These are phyloP conservation scores for Mortierella sp. DNA, from an alignment of 371 early-diverging fungal genomes.

Conservation along the genomic window DNA sequence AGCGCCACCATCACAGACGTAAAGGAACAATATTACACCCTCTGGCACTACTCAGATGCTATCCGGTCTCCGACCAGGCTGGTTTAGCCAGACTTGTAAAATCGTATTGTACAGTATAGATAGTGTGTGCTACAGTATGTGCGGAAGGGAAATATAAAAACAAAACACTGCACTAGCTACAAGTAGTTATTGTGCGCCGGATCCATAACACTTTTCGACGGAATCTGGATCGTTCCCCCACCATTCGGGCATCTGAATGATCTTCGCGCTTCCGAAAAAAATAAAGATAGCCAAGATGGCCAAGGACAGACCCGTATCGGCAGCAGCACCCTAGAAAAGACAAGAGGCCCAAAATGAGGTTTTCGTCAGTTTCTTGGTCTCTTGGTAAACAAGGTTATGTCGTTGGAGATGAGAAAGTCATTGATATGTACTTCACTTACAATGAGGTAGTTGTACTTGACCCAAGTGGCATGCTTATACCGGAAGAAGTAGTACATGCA, in stretches of 20 bases:
- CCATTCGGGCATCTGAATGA: slow-evolving; percentile 51
- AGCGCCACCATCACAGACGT: too few species aligned
- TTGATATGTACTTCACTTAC: not conserved
- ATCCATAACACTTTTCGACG: slow-evolving; percentile 50
- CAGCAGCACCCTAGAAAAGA: slow-evolving; percentile 32
- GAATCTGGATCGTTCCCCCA: slow-evolving; percentile 52
- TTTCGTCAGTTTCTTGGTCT: too few species aligned
- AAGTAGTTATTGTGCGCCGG: slow-evolving; percentile 3
- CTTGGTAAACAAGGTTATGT: too few species aligned
- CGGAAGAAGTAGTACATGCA: slow-evolving; percentile 55
- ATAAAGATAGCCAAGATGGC: slow-evolving; percentile 54
- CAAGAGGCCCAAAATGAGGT: not conserved
- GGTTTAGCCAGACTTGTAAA: too few species aligned
- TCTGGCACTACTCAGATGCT: too few species aligned
- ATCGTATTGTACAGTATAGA: too few species aligned
- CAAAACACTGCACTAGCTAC: too few species aligned
- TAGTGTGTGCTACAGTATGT: too few species aligned
- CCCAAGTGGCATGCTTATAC: slow-evolving; percentile 49
- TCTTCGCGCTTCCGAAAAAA: slow-evolving; percentile 50
- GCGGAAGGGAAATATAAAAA: too few species aligned
- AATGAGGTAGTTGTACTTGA: slow-evolving; percentile 56
- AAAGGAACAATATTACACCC: too few species aligned
- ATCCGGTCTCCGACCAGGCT: too few species aligned
- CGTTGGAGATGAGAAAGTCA: not conserved
- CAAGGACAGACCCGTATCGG: slow-evolving; percentile 48